Evolutionary conservation across 352 stramenopile species (phyloP), one percentile per base, ranked within the genome.

Genomic region (Phytopythium helicoides): DNA sequence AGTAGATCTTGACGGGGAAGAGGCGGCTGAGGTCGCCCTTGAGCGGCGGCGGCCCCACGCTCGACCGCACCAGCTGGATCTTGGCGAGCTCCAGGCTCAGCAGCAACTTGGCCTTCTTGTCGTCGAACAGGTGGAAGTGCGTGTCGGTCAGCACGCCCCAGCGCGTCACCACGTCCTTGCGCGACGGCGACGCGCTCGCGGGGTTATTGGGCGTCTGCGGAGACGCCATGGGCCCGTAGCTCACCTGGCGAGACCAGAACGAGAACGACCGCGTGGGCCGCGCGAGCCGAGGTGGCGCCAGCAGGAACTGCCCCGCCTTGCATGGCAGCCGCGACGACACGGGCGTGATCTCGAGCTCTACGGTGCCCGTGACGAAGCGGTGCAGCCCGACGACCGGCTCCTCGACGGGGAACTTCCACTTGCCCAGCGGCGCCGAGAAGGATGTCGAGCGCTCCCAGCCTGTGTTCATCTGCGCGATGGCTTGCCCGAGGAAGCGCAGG

Each of bases 101-200:
- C 1, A 89, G 49, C 33, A 87, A 54, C 53, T 89, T 85, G 16
- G 83, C 80, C 8, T 78, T 87, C 52, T 73, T 90, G 47, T 91
- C 71, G 47, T 87, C 78, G 25, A 90, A 93, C 16, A 93, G 58
- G 51, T 92, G 75, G 36, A 93, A 81, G 34, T 73, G 70, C 33
- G 83, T 93, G 66, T 91, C 81, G 3, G 78, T 92, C 19, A 93
- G 73, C 50, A 93, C 79, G 18, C 79, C 83, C 83, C 83, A 93
- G 26, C 73, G 75, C 15, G 73, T 83, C 14, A 89, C 71, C 45
- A 88, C 67, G 35, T 67, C 77, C 48, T 87, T 86, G 18, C 74
- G 67, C 14, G 68, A 60, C 0, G 70, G 42, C 0, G 76, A 88
- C 0, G 74, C 65, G 12, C 67, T 88, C 23, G 71, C 62, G 3